Conservation (phyloP, 2,329 filamentous ascomycete genomes). For the Fusarium proliferatum region DNA sequence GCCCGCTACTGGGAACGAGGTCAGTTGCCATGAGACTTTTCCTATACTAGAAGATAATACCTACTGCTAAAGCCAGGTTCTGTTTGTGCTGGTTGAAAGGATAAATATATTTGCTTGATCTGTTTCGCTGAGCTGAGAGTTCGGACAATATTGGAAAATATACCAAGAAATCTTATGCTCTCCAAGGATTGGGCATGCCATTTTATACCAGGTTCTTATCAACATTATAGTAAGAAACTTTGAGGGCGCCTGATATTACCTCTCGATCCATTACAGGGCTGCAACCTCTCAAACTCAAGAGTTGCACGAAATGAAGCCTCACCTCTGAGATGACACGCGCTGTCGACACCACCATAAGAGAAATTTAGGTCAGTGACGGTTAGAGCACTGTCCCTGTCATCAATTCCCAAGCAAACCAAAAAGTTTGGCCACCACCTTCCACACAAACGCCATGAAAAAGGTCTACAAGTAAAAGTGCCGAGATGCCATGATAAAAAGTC, state of each 20-base stretch:
- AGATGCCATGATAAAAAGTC: not conserved
- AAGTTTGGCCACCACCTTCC: constrained; percentile 1
- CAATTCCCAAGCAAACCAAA: not conserved
- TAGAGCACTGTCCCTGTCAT: not conserved
- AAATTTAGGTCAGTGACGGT: not conserved
- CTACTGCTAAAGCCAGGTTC: not conserved
- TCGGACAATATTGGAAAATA: not conserved
- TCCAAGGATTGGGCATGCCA: not conserved
- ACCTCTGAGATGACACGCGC: not conserved
- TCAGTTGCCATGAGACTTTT: not conserved
- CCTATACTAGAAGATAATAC: not conserved
- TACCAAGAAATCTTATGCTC: not conserved
- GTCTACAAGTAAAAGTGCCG: not conserved
- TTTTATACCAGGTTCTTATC: not conserved
- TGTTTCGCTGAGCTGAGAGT: not conserved
- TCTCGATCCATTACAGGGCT: not conserved
- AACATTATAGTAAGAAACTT: not conserved
- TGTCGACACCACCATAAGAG: not conserved
- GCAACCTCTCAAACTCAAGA: not conserved
- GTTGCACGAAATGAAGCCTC: not conserved
- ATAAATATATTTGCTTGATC: not conserved
- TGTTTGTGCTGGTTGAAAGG: not conserved
- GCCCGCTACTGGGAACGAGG: not conserved
- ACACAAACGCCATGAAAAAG: not conserved
- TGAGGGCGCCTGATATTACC: not conserved